phyloP scores from a whole-genome alignment of 2,329 filamentous ascomycete genomes.

The Domatiomyces globalis region DNA sequence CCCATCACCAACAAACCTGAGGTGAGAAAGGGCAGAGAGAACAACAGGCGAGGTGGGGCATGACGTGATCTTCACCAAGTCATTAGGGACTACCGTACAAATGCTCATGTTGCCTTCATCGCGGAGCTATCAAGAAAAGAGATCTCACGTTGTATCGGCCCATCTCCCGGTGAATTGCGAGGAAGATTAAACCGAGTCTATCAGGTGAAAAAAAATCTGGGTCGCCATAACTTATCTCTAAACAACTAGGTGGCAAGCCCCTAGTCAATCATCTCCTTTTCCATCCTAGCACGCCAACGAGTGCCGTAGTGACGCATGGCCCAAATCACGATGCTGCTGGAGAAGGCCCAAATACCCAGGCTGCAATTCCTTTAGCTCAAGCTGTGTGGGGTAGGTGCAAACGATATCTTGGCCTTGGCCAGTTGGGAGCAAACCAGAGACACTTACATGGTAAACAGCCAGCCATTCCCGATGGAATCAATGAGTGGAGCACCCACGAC shows the following conservation, averaged over 20 bases:
- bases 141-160: neutral
- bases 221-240: too few relatives aligned
- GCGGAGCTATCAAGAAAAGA: neutral
- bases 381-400: too few relatives aligned
- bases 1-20: too few relatives aligned
- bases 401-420: neutral
- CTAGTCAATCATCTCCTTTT: slow-evolving; percentile 6
- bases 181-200: neutral
- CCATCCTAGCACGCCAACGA: slow-evolving; percentile 16
- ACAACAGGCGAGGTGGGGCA: too few relatives aligned
- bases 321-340: slow-evolving; percentile 47
- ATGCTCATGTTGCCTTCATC: neutral
- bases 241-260: neutral
- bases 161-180: neutral
- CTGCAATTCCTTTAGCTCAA: neutral
- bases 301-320: slow-evolving; percentile 34
- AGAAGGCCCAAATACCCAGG: slow-evolving; percentile 40
- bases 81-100: neutral
- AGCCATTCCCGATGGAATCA: slow-evolving; percentile 56
- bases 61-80: too few relatives aligned
- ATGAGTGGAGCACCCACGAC: slow-evolving; percentile 59
- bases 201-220: neutral
- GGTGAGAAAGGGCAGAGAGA: too few relatives aligned
- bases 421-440: neutral
- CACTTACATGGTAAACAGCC: slow-evolving; percentile 50